Conservation (phyloP, 257 asterid species). For the Solanum chaucha region DNA sequence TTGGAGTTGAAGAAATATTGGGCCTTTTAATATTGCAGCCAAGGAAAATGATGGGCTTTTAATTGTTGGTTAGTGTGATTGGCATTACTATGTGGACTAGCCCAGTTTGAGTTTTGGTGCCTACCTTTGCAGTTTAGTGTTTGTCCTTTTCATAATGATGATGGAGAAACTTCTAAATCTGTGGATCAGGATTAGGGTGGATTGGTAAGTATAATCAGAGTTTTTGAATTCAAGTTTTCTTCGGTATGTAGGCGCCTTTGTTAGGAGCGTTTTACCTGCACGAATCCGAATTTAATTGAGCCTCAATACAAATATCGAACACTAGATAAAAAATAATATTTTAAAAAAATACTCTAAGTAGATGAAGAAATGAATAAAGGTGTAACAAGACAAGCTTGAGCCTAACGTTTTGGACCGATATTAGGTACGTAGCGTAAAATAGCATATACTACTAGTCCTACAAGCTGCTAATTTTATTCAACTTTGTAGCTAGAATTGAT, state of each 20-base stretch:
- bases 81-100: neutral
- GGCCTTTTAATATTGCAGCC: too few species aligned
- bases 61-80: too few species aligned
- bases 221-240: too few species aligned
- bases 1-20: too few species aligned
- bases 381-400: neutral
- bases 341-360: too few species aligned
- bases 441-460: neutral
- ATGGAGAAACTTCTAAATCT: neutral
- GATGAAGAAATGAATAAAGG: neutral
- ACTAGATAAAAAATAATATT: rapidly evolving
- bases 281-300: rapidly evolving
- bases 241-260: rapidly evolving
- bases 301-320: rapidly evolving
- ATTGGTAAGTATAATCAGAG: rapidly evolving
- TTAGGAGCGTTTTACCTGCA: rapidly evolving
- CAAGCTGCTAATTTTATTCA: neutral
- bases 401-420: neutral
- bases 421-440: neutral
- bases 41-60: too few species aligned
- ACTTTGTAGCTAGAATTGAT: neutral
- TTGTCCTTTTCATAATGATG: neutral
- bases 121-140: neutral
- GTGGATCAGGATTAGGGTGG: rapidly evolving
- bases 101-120: neutral